Conservation (phyloP, 2,329 filamentous ascomycete genomes). For the Cylindrodendrum hubeiense region DNA sequence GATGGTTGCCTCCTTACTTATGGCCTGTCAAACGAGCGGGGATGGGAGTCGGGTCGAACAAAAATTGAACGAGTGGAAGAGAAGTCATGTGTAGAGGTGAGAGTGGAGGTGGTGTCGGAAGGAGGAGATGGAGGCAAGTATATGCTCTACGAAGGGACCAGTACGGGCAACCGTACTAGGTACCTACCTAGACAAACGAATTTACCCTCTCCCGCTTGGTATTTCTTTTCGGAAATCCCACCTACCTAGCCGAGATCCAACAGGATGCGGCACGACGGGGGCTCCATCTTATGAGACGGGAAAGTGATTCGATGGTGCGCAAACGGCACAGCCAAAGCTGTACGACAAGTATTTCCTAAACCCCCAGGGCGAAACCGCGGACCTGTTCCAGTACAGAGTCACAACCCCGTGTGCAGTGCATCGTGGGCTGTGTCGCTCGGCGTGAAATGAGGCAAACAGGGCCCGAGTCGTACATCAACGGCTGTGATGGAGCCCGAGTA, state of each 20-base stretch:
- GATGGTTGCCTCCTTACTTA: neutral
- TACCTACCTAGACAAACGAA: neutral
- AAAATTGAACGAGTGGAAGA: conserved; percentile 6
- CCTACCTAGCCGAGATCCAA: conserved; percentile 4
- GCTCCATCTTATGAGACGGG: neutral
- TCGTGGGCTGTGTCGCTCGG: conserved; percentile 28
- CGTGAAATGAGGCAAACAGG: conserved; percentile 45
- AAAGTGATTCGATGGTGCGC: conserved; percentile 34
- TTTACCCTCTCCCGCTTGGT: neutral
- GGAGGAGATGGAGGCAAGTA: neutral
- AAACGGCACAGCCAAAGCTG: conserved; percentile 36
- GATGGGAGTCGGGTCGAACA: neutral
- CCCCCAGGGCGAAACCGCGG: conserved; percentile 29
- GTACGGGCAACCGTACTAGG: neutral
- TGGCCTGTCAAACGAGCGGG: neutral
- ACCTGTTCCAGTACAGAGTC: conserved; percentile 31
- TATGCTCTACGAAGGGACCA: neutral
- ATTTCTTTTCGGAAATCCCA: neutral
- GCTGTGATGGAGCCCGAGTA: conserved; percentile 37
- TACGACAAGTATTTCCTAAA: conserved; percentile 33
- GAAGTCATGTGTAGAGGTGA: neutral
- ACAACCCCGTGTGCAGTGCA: conserved; percentile 24
- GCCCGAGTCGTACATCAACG: conserved; percentile 42
- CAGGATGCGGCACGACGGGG: neutral
- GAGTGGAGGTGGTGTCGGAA: neutral